phyloP scores from a whole-genome alignment of 2,329 filamentous ascomycete species.

The Aquanectria penicillioides region DNA sequence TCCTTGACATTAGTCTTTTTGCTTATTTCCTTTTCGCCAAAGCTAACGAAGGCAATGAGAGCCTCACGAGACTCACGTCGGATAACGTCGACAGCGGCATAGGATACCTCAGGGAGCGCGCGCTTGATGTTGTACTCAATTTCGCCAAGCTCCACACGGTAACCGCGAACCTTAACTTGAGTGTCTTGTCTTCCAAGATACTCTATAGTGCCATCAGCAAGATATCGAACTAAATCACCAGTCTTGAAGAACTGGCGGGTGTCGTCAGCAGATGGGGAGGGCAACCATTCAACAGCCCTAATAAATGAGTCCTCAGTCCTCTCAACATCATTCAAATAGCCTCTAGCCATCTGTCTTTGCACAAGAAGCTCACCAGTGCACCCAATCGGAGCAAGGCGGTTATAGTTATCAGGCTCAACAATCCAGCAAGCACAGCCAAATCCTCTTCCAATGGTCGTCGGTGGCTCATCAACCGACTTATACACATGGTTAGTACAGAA shows the following conservation, averaged over 20 bases:
- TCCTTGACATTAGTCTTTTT: no score
- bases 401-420: slow-evolving; percentile 3
- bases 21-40: no score
- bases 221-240: slow-evolving; percentile 57
- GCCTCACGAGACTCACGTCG: no score
- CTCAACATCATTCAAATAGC: not conserved
- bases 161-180: slow-evolving; percentile 68
- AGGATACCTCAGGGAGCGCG: not conserved
- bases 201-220: slow-evolving; percentile 50
- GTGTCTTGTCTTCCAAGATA: slow-evolving; percentile 64
- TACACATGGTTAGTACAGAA: not conserved
- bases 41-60: no score
- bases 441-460: slow-evolving; percentile 1
- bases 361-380: slow-evolving; percentile 19
- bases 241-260: slow-evolving; percentile 52
- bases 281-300: not conserved
- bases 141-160: slow-evolving; percentile 59
- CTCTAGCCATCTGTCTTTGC: slow-evolving; percentile 1
- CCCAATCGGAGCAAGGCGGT: not conserved
- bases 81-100: slow-evolving; percentile 19
- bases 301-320: not conserved
- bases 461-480: not conserved
- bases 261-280: not conserved
- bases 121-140: slow-evolving; percentile 29
- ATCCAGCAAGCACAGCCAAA: slow-evolving; percentile 7